These are phyloP conservation scores for Talaromyces sp. DNA, from an alignment of 2,329 filamentous ascomycete genomes.

Conservation along the genomic window DNA sequence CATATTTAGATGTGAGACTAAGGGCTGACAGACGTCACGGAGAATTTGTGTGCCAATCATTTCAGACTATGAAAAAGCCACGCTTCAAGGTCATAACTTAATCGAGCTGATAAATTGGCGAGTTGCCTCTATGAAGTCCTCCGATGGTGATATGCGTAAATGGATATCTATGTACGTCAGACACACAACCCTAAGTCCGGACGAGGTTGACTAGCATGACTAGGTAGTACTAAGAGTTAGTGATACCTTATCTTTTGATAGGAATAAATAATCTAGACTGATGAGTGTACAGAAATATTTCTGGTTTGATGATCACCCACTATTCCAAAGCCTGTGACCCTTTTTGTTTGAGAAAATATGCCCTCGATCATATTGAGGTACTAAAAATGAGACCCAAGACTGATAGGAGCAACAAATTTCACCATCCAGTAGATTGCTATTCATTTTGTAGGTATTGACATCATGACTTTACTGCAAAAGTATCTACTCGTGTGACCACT, in stretches of 20 bases:
- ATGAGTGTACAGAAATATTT: background rate
- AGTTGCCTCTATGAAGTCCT: background rate
- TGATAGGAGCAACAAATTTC: background rate
- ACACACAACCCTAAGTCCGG: background rate
- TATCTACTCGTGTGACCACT: conserved; percentile 74
- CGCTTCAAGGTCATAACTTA: background rate
- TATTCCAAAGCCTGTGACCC: background rate
- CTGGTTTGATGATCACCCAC: background rate
- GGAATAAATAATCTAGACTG: no score
- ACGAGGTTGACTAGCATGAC: background rate
- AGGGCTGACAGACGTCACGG: background rate
- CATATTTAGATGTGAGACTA: background rate
- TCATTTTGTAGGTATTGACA: background rate
- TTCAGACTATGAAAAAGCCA: background rate
- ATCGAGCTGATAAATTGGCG: background rate
- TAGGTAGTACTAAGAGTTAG: no score
- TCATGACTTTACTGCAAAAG: background rate
- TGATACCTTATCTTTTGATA: no score
- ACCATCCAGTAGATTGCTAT: background rate
- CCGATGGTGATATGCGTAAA: background rate
- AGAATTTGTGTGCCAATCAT: background rate
- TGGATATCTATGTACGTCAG: background rate
- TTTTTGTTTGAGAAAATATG: background rate
- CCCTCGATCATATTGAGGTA: background rate
- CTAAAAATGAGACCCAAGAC: background rate